phyloP scores from a whole-genome alignment of 2,329 filamentous ascomycete genomes.

The Fusarium tjaetaba region DNA sequence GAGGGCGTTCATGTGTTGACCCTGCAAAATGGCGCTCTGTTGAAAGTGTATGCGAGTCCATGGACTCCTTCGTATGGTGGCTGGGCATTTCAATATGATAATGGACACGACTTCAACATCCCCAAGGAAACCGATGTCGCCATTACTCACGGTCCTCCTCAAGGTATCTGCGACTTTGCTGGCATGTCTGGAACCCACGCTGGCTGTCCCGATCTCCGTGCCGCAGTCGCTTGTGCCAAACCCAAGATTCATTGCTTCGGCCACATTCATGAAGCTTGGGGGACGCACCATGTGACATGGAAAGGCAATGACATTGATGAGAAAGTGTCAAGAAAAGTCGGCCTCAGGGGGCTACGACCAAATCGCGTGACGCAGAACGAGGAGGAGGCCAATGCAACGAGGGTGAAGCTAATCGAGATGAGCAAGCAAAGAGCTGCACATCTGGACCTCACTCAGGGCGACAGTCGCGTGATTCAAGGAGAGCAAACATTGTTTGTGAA shows the following conservation, averaged over 20 bases:
- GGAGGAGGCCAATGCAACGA: constrained; percentile 15
- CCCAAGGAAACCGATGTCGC: constrained; percentile 54
- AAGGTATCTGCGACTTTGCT: constrained; percentile 59
- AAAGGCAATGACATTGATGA: constrained; percentile 53
- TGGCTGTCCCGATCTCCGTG: constrained; percentile 58
- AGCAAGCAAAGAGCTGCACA: constrained; percentile 45
- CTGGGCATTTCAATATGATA: constrained; percentile 62
- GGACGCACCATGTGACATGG: constrained; percentile 65
- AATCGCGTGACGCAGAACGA: constrained; percentile 33
- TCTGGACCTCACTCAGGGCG: constrained; percentile 52
- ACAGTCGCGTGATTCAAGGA: constrained; percentile 48
- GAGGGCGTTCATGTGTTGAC: constrained; percentile 60
- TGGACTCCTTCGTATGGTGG: constrained; percentile 58
- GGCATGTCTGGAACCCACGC: constrained; percentile 41
- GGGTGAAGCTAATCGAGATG: constrained; percentile 28
- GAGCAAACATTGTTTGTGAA: constrained; percentile 69
- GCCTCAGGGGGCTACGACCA: constrained; percentile 44
- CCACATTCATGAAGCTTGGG: constrained; percentile 70
- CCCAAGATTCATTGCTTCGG: constrained; percentile 66
- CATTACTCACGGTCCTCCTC: constrained; percentile 66
- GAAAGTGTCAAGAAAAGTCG: constrained; percentile 49
- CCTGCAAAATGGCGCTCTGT: constrained; percentile 59
- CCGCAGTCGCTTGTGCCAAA: constrained; percentile 53
- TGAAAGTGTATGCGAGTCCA: constrained; percentile 64
- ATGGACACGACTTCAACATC: constrained; percentile 53